Evolutionary conservation across 1,284 basidiomycete genomes (phyloP), one percentile per base, ranked within the genome.

Genomic region (Cutaneotrichosporon cutaneum): DNA sequence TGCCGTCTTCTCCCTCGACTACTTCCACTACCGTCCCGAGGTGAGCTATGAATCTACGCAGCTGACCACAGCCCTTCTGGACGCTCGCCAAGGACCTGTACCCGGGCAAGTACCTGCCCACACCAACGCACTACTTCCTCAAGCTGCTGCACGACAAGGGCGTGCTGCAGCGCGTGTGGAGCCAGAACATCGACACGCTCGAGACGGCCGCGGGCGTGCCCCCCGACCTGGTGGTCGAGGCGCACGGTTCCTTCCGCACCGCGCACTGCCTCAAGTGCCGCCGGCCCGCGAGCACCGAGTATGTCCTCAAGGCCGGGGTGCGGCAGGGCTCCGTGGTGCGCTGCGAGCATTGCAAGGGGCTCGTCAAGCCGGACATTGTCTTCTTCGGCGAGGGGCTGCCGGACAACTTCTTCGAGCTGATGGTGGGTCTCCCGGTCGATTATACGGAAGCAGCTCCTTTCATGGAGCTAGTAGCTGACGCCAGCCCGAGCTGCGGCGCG

Each of bases 331-430:
- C 83, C 60, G 85, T 90, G 36, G 87, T 90, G 7, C 81, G 79
- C 51, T 93, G 91, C 74, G 62, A 63, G 14, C 54, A 58, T 4
- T 92, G 90, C 70, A 80, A 80, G 0, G 90, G 90, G 0, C 81
- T 91, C 36, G 88, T 93, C 42, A 94, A 94, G 78, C 93, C 92
- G 4, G 89, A 94, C 72, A 95, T 95, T 53, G 90, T 94, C n/a
- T 94, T 96, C 80, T 95, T 95, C 72, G 93, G 93, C 53, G 93
- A 95, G 80, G 77, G 77, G 5, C 62, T 82, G 24, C 81, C 81
- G 1, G 70, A 78, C 24, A 62, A 68, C 22, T 82, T 82, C 65
- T 82, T 81, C 64, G 21, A 21, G 24, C 22, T 24, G 21, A 54
- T 54, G 33, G 52, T 54, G 35, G n/a, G 52, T 54, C n/a, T n/a